Conservation (phyloP, 352 stramenopile species). For the Pythium brachiatum region DNA sequence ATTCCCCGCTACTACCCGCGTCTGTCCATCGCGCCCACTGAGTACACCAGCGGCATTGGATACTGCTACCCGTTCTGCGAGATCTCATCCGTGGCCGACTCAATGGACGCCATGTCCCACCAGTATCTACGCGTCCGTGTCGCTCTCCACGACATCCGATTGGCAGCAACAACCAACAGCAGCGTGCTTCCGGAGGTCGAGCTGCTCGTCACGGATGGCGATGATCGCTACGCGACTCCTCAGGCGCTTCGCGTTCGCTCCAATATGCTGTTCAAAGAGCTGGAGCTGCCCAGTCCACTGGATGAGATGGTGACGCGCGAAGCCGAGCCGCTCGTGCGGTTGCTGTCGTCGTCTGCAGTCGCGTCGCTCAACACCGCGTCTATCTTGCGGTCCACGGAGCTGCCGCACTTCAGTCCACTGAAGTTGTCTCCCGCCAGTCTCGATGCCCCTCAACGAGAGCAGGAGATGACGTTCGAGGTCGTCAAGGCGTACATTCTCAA, state of each 20-base stretch:
- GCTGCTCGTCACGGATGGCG: slow-evolving; percentile 15
- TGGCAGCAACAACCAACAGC: neutral
- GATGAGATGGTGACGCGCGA: slow-evolving; percentile 12
- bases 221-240: neutral
- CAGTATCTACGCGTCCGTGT: slow-evolving; percentile 23
- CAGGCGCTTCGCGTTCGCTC: slow-evolving; percentile 13
- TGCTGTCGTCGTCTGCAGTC: slow-evolving; percentile 10
- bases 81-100: slow-evolving; percentile 5
- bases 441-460: neutral
- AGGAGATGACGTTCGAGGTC: slow-evolving; percentile 12
- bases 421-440: neutral
- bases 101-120: slow-evolving; percentile 23
- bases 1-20: slow-evolving; percentile 11
- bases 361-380: slow-evolving; percentile 18
- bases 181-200: slow-evolving; percentile 13
- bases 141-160: slow-evolving; percentile 19
- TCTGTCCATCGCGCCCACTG: slow-evolving; percentile 6
- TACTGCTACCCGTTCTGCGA: slow-evolving; percentile 18
- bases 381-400: slow-evolving; percentile 19
- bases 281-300: slow-evolving; percentile 11
- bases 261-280: slow-evolving; percentile 19
- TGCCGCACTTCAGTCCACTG: slow-evolving; percentile 19
- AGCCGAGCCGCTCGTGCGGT: slow-evolving; percentile 8
- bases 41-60: slow-evolving; percentile 1
- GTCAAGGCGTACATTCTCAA: slow-evolving; percentile 25